Evolutionary conservation across 148 eudicot genomes (phyloP).

Genomic region (Cornus florida): DNA sequence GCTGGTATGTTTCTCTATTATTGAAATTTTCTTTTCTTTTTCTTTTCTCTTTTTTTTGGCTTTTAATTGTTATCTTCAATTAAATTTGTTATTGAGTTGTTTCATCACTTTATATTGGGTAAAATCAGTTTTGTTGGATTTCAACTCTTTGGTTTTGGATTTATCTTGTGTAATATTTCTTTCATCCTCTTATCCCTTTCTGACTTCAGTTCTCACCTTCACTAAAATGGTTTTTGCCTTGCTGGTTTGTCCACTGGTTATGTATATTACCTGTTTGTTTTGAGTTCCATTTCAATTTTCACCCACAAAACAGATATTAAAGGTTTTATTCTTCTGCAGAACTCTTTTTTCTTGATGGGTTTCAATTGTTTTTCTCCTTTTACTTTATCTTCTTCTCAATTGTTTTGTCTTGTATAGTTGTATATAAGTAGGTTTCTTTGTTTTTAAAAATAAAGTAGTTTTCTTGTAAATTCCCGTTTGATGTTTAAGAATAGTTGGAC

Average conservation of each 20-base stretch:
- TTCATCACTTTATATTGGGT: neutral
- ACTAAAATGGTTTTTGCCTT: neutral
- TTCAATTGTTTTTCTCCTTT: neutral
- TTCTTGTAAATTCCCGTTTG: neutral
- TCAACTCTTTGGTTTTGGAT: neutral
- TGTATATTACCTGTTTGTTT: neutral
- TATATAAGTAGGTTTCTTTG: neutral
- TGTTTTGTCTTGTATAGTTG: neutral
- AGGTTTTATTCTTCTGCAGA: neutral
- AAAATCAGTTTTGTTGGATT: constrained; percentile 5
- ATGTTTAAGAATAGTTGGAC: neutral
- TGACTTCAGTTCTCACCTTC: neutral
- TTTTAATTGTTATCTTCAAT: no score
- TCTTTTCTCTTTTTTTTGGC: no score
- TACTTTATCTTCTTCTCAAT: neutral
- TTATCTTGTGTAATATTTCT: neutral
- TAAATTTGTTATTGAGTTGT: neutral
- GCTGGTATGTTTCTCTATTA: neutral
- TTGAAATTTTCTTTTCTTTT: neutral
- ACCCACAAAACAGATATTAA: neutral
- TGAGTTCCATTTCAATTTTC: neutral
- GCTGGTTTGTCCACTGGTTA: neutral
- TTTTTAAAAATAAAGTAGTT: neutral
- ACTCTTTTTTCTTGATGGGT: neutral
- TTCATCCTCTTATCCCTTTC: constrained; percentile 7